phyloP scores from a whole-genome alignment of 495 filamentous ascomycete species.

The Tuber umbilicatum region DNA sequence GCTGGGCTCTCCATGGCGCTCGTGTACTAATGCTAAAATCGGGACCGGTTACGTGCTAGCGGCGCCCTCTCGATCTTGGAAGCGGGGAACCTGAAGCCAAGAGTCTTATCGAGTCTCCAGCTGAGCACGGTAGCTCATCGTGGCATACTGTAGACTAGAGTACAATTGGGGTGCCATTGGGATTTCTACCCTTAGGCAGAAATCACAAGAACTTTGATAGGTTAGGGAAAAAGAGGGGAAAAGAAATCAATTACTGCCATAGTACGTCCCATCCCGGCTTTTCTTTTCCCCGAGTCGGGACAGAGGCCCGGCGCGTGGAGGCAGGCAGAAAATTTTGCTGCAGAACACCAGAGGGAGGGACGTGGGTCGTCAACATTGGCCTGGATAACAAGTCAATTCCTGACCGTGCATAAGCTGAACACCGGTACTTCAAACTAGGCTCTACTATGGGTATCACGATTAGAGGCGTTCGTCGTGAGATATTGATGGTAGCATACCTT shows the following conservation, averaged over 20 bases:
- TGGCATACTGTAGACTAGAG: not conserved
- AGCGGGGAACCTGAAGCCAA: not conserved
- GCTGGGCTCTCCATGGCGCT: not conserved
- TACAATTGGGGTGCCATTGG: not conserved
- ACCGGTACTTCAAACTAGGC: no score
- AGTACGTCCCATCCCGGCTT: no score
- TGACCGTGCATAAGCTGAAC: no score
- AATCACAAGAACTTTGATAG: not conserved
- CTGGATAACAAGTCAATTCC: no score
- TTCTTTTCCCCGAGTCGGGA: not conserved
- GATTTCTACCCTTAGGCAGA: not conserved
- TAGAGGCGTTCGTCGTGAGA: no score
- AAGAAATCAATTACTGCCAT: not conserved
- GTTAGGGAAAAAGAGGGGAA: not conserved
- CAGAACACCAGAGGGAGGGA: no score
- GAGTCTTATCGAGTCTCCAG: not conserved
- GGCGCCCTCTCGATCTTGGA: not conserved
- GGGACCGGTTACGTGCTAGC: not conserved
- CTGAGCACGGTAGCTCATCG: not conserved
- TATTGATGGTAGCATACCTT: not conserved
- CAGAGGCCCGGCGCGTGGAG: not conserved
- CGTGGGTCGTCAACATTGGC: no score
- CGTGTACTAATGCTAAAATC: not conserved
- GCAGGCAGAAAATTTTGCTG: not conserved
- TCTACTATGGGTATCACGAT: no score